A percentile compares a stretch with the other conserved stretches of the same genome.
Conservation (phyloP, 2,329 filamentous ascomycete species). For the Chaetomiaceae sp. region DNA sequence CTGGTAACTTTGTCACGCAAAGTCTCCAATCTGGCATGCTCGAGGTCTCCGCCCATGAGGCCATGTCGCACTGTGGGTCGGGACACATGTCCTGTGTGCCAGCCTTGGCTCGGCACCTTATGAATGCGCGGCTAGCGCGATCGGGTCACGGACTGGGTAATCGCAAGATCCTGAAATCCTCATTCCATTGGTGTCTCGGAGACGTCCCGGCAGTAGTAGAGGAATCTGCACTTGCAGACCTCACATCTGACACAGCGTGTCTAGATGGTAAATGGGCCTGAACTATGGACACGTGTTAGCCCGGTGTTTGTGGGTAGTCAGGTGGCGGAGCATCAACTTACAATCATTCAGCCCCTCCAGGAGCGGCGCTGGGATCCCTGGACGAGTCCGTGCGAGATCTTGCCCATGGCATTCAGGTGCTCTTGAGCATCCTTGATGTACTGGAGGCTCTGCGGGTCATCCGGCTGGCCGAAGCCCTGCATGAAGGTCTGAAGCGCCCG, state of each 20-base stretch:
- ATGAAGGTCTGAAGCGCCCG: constrained; percentile 59
- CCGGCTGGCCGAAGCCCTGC: constrained; percentile 44
- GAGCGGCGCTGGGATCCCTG: constrained; percentile 35
- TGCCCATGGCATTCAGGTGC: constrained; percentile 49
- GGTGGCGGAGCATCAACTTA: constrained; percentile 24
- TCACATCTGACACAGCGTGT: constrained; percentile 4
- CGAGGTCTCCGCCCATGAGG: background rate
- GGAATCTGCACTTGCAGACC: constrained; percentile 18
- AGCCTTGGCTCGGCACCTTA: constrained; percentile 1
- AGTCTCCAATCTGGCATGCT: constrained; percentile 2
- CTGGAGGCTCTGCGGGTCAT: constrained; percentile 50
- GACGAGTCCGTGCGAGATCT: constrained; percentile 42
- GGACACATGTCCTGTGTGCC: background rate
- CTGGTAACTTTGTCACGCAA: background rate
- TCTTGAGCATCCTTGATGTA: constrained; percentile 50
- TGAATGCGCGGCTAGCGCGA: background rate
- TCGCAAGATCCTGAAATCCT: background rate
- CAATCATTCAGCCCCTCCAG: constrained; percentile 37
- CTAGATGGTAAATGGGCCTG: background rate
- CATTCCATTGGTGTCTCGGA: constrained; percentile 2
- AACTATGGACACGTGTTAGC: background rate
- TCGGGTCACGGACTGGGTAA: constrained; percentile 4
- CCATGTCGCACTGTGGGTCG: background rate
- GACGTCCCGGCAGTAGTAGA: background rate
- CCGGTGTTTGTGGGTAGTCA: background rate